Conservation (phyloP, 2,329 filamentous ascomycete genomes). For the Cadophora gregata region DNA sequence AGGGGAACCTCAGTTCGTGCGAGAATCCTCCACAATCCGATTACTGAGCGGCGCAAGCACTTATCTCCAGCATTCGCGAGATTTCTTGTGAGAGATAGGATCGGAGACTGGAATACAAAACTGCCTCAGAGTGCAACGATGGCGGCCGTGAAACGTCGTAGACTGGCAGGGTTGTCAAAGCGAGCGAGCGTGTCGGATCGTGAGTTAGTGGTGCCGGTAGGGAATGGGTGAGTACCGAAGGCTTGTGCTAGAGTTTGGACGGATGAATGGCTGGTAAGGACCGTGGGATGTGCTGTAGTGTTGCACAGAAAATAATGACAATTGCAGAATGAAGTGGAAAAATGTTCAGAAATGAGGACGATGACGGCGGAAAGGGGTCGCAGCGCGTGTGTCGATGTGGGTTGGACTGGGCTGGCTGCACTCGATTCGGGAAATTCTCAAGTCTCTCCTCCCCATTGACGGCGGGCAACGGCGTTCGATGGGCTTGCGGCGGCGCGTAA, state of each 20-base stretch:
- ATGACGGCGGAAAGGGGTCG: conserved; percentile 16
- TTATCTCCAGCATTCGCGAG: not conserved
- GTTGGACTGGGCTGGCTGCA: not conserved
- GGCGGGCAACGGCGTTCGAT: conserved; percentile 3
- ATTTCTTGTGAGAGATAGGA: conserved; percentile 19
- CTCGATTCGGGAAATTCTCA: conserved; percentile 6
- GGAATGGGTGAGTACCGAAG: conserved; percentile 9
- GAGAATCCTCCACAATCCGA: conserved; percentile 27
- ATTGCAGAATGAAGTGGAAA: conserved; percentile 4
- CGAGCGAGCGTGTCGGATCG: conserved; percentile 27
- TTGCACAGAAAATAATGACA: conserved; percentile 30
- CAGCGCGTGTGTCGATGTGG: conserved; percentile 2
- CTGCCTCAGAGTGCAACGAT: conserved; percentile 30
- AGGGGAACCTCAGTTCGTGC: conserved; percentile 2
- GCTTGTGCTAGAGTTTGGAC: conserved; percentile 6
- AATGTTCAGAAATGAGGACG: not conserved
- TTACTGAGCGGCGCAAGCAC: conserved; percentile 18
- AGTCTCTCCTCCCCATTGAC: conserved; percentile 15
- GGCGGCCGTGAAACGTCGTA: conserved; percentile 36
- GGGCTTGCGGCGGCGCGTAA: conserved; percentile 23
- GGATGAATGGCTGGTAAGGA: conserved; percentile 32
- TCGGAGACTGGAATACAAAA: conserved; percentile 20
- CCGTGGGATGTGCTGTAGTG: conserved; percentile 31
- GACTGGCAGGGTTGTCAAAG: conserved; percentile 38
- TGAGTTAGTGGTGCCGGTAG: conserved; percentile 12